Evolutionary conservation across 306 rosid genomes (phyloP).

Genomic region (Inga oerstediana): DNA sequence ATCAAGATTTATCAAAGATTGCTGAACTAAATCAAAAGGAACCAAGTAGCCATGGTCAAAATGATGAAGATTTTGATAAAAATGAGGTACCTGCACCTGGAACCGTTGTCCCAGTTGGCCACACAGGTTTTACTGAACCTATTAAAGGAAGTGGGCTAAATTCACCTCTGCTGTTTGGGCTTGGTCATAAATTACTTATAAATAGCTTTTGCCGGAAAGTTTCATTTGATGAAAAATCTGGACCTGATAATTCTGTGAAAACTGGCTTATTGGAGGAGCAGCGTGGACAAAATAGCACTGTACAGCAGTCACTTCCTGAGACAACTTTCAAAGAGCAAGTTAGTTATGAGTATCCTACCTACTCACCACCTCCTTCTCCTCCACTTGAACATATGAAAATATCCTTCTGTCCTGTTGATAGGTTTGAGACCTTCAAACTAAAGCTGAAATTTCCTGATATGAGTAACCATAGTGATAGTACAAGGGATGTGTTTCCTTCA

Average conservation of each 20-base stretch:
- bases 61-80: slow-evolving; percentile 33
- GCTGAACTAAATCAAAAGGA: slow-evolving; percentile 38
- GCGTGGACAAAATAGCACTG: slow-evolving; percentile 41
- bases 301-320: slow-evolving; percentile 43
- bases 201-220: slow-evolving; percentile 69
- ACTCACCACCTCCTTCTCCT: slow-evolving; percentile 81
- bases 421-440: slow-evolving; percentile 69
- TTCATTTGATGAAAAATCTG: slow-evolving; percentile 57
- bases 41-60: slow-evolving; percentile 38
- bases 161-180: slow-evolving; percentile 68
- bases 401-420: slow-evolving; percentile 78
- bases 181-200: slow-evolving; percentile 66
- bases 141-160: slow-evolving; percentile 49
- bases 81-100: slow-evolving; percentile 39
- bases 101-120: slow-evolving; percentile 42
- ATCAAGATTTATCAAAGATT: slow-evolving; percentile 38
- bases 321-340: slow-evolving; percentile 49
- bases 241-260: slow-evolving; percentile 47
- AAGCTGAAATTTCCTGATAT: slow-evolving; percentile 81
- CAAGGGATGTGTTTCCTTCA: slow-evolving; percentile 71
- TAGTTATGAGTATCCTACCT: slow-evolving; percentile 46
- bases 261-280: slow-evolving; percentile 60
- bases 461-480: slow-evolving; percentile 55
- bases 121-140: slow-evolving; percentile 39
- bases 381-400: slow-evolving; percentile 95